Conservation (phyloP, 164 flowering plant genomes). For the Houttuynia cordata region DNA sequence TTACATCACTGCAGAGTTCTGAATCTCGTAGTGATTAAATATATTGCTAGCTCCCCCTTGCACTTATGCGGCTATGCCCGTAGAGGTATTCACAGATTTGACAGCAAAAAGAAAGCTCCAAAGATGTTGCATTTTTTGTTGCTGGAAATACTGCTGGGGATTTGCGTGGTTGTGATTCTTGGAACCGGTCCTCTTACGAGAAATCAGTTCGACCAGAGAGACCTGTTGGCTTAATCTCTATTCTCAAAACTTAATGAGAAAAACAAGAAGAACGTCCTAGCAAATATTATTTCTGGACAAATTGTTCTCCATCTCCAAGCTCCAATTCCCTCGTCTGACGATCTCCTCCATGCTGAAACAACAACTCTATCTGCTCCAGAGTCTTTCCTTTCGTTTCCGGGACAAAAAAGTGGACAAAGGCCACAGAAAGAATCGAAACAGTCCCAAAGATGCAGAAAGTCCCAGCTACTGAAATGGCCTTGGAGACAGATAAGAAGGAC, state of each 20-base stretch:
- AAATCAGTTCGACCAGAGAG: too few relatives aligned
- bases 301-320: conserved; percentile 62
- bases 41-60: too few relatives aligned
- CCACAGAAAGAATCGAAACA: conserved; percentile 55
- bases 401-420: conserved; percentile 46
- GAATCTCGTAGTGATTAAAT: too few relatives aligned
- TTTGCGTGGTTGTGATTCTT: too few relatives aligned
- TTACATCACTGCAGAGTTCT: too few relatives aligned
- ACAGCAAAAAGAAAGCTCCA: too few relatives aligned
- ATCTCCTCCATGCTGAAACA: conserved; percentile 41
- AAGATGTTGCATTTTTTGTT: too few relatives aligned
- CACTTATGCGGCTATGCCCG: too few relatives aligned
- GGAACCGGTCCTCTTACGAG: too few relatives aligned
- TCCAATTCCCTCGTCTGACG: conserved; percentile 41
- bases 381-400: conserved; percentile 95
- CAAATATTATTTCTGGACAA: conserved; percentile 39
- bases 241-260: not conserved
- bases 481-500: conserved; percentile 76
- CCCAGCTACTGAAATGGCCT: conserved; percentile 59
- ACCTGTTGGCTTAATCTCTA: too few relatives aligned
- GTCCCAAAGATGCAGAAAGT: conserved; percentile 59
- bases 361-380: conserved; percentile 68
- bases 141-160: too few relatives aligned
- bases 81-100: too few relatives aligned
- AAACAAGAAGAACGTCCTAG: not conserved